These are phyloP conservation scores for Ceratorhiza oryzae-sativae DNA, from an alignment of 1,284 basidiomycete genomes.

Conservation along the genomic window DNA sequence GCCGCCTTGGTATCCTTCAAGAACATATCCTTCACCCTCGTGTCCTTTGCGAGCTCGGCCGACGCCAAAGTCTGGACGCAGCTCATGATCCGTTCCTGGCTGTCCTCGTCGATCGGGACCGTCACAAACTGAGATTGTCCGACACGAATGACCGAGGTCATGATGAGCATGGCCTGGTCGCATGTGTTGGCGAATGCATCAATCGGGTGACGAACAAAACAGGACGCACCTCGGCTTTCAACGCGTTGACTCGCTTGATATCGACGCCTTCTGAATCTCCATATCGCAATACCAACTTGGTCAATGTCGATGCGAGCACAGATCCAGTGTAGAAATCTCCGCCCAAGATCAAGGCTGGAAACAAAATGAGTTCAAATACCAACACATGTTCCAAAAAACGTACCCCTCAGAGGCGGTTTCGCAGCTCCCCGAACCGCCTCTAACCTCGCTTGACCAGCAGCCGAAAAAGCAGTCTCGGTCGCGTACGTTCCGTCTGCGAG, in stretches of 20 bases:
- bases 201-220: not conserved
- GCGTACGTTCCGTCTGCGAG: slow-evolving; percentile 98
- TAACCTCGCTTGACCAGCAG: slow-evolving; percentile 68
- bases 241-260: slow-evolving; percentile 66
- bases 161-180: slow-evolving; percentile 90
- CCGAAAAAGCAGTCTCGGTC: slow-evolving; percentile 90
- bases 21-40: slow-evolving; percentile 83
- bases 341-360: slow-evolving; percentile 82
- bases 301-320: slow-evolving; percentile 86
- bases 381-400: slow-evolving; percentile 43
- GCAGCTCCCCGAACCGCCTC: slow-evolving; percentile 85
- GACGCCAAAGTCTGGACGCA: slow-evolving; percentile 89
- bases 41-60: slow-evolving; percentile 66
- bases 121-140: slow-evolving; percentile 96
- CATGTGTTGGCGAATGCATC: not conserved
- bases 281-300: slow-evolving; percentile 91
- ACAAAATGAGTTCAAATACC: not conserved
- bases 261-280: slow-evolving; percentile 65
- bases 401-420: slow-evolving; percentile 90
- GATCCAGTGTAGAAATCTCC: slow-evolving; percentile 98
- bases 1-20: slow-evolving; percentile 91
- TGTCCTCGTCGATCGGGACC: slow-evolving; percentile 97
- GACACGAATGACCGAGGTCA: slow-evolving; percentile 96
- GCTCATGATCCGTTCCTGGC: slow-evolving; percentile 94
- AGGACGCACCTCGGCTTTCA: slow-evolving; percentile 80